Percentiles rank a stretch among this genome's conserved stretches.
These are phyloP conservation scores for Turnera subulata DNA, from an alignment of 345 rosid species.

Conservation along the genomic window DNA sequence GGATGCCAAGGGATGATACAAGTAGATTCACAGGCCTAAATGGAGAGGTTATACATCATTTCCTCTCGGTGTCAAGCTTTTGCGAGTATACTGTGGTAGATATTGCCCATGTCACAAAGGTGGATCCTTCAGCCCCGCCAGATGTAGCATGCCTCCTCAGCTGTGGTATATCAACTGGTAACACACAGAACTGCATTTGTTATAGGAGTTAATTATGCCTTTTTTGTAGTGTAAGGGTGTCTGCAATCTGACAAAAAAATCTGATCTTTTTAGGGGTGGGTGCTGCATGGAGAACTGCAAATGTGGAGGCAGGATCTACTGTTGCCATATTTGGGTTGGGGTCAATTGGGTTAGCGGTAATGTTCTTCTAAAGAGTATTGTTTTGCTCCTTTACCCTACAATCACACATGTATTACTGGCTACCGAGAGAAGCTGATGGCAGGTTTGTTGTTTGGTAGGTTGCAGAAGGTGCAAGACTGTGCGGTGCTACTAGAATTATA, in stretches of 20 bases:
- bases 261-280: constrained; percentile 58
- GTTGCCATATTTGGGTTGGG: constrained; percentile 88
- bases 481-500: constrained; percentile 76
- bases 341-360: constrained; percentile 84
- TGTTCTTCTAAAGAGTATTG: constrained; percentile 11
- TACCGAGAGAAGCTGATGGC: not conserved
- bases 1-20: constrained; percentile 52
- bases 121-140: constrained; percentile 30
- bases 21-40: constrained; percentile 39
- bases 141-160: constrained; percentile 57
- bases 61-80: constrained; percentile 58
- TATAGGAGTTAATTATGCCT: not conserved
- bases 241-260: not conserved
- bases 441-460: constrained; percentile 39
- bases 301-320: constrained; percentile 78
- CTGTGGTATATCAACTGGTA: constrained; percentile 65
- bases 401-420: not conserved
- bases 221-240: not conserved
- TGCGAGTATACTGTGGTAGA: constrained; percentile 69
- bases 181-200: not conserved
- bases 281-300: constrained; percentile 80
- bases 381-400: no score
- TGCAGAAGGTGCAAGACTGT: constrained; percentile 75
- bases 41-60: constrained; percentile 54
- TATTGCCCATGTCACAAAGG: constrained; percentile 46